Conservation (phyloP, 1,284 basidiomycete genomes). For the Boletus smithii region DNA sequence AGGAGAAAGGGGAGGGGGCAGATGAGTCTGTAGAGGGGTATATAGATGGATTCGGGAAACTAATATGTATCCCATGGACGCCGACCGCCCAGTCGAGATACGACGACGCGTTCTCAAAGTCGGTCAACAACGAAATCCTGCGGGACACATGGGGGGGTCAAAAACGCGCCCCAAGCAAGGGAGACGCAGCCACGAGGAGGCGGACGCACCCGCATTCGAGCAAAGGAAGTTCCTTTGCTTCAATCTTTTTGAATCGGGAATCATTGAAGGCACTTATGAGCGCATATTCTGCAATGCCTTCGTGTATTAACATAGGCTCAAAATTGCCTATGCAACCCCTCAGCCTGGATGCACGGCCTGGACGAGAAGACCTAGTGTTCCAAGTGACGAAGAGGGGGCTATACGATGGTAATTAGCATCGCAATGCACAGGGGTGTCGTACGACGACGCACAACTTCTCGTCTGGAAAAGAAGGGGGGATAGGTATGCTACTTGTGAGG, state of each 20-base stretch:
- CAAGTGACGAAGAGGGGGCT: constrained; percentile 97
- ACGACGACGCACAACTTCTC: constrained; percentile 62
- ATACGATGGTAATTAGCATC: constrained; percentile 5
- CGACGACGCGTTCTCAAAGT: constrained; percentile 82
- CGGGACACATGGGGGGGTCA: background rate
- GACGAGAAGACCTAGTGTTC: constrained; percentile 68
- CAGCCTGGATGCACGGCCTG: constrained; percentile 61
- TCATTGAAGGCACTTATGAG: constrained; percentile 80
- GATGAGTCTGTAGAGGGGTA: constrained; percentile 48
- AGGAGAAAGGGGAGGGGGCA: constrained; percentile 66
- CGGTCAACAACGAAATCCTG: constrained; percentile 85
- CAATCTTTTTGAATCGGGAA: constrained; percentile 69
- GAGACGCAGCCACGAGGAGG: constrained; percentile 1
- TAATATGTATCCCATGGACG: constrained; percentile 88
- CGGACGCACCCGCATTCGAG: constrained; percentile 81
- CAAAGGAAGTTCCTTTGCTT: constrained; percentile 67
- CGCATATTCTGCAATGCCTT: constrained; percentile 88
- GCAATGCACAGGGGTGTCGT: background rate
- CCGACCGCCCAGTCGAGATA: constrained; percentile 94
- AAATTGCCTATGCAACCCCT: constrained; percentile 97
- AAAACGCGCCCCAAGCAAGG: background rate
- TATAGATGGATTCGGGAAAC: constrained; percentile 75
- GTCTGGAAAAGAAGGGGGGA: constrained; percentile 59
- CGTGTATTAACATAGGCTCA: constrained; percentile 68
- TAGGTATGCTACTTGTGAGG: constrained; percentile 52